Conservation (phyloP, 768 basidiomycete species). For the Termitomyces sp. region DNA sequence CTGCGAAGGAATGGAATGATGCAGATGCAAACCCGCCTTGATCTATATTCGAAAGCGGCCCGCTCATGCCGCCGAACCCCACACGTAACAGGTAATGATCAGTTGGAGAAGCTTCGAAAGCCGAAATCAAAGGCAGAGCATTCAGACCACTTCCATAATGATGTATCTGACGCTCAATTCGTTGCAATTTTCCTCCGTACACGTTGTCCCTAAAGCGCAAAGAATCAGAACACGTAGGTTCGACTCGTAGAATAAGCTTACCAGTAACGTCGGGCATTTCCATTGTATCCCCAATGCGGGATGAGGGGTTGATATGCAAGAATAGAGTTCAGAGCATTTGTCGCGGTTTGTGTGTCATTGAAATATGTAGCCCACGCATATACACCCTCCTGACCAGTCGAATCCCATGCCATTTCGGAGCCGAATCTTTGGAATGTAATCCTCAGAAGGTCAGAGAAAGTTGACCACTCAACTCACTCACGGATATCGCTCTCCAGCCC, state of each 20-base stretch:
- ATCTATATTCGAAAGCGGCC: slow-evolving; percentile 51
- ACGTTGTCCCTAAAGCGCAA: slow-evolving; percentile 41
- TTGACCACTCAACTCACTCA: slow-evolving; percentile 19
- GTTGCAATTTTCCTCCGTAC: slow-evolving; percentile 48
- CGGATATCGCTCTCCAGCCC: slow-evolving; percentile 48
- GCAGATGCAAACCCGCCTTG: slow-evolving; percentile 52
- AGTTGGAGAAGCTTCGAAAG: slow-evolving; percentile 39
- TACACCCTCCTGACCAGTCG: slow-evolving; percentile 53
- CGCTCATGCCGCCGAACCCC: slow-evolving; percentile 46
- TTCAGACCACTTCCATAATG: slow-evolving; percentile 56
- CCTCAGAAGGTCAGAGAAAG: neutral
- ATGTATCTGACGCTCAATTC: slow-evolving; percentile 53
- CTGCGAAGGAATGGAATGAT: slow-evolving; percentile 55
- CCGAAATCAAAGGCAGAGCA: slow-evolving; percentile 45
- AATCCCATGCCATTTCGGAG: slow-evolving; percentile 56
- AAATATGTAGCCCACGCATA: slow-evolving; percentile 51
- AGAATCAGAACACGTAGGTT: neutral
- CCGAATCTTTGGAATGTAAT: slow-evolving; percentile 34
- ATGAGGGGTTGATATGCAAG: slow-evolving; percentile 51
- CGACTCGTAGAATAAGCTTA: slow-evolving; percentile 15
- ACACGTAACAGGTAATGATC: slow-evolving; percentile 48
- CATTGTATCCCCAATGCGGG: slow-evolving; percentile 59
- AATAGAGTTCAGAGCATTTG: slow-evolving; percentile 49
- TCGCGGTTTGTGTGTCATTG: slow-evolving; percentile 43
- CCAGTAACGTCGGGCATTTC: slow-evolving; percentile 55